Evolutionary conservation across 2,329 filamentous ascomycete species (phyloP), one percentile per base, ranked within the genome.

Genomic region (Aspergillus pseudotamarii): DNA sequence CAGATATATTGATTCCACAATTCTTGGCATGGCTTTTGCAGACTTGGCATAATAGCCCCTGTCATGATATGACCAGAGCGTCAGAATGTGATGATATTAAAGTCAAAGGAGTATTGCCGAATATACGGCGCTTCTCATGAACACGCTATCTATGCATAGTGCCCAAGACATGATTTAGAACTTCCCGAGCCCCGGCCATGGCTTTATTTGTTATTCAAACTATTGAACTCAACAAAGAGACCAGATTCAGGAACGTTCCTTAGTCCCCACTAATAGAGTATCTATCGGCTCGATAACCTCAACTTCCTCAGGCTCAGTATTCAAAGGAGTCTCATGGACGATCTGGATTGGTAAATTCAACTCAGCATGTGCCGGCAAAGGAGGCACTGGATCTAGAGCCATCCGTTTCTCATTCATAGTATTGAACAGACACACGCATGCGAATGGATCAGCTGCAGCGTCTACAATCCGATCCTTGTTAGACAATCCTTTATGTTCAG

Each of bases 401-500:
- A 86, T 82, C 19, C 94, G 84, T 70, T 90, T 86, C 57, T 85
- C 79, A 62, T 97, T 89, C 51, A 97, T 80, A 1, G 85, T 83
- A 64, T 92, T 82, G 71, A 88, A 96, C 1, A 97, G 80, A 61
- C 92, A 89, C 12, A 91, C 78, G 50, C 89, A 87, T 63, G 91
- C 93, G 73, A 97, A 97, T 0, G 92, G 90, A 75, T 96, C 93
- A 0, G 91, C 89, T 14, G 92, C 93, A 11, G 92, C 88, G 76
- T 94, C 89, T 91, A 69, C 28, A 45, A 21, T 57, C 12, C 67
- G 77, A 32, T 76, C 69, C 58, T 11, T 9, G 71, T 61, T 51
- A 63, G 64, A 46, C 69, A 64, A 71, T 54, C 1, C 69, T 69
- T 0, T 63, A 73, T 10, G 63, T 56, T 6, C 66, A 60, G 53